phyloP scores from a whole-genome alignment of 2,329 filamentous ascomycete genomes.

The Eutypa lata region DNA sequence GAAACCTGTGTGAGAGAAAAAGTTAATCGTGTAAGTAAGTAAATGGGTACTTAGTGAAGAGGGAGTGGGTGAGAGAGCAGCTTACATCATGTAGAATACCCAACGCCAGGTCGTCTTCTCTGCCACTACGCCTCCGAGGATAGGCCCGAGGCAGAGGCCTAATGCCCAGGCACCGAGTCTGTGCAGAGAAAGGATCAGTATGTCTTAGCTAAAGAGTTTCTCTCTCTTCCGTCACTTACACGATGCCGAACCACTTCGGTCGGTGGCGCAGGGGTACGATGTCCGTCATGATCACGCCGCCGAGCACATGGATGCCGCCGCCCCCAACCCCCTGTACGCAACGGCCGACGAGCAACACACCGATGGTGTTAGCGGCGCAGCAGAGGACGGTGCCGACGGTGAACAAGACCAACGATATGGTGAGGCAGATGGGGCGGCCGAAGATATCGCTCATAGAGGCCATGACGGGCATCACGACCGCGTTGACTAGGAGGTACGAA shows the following conservation, averaged over 20 bases:
- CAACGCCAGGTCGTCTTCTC: constrained; percentile 39
- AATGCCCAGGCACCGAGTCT: constrained; percentile 35
- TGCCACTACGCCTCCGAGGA: constrained; percentile 34
- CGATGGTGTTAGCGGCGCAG: constrained; percentile 5
- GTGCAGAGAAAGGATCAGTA: not conserved
- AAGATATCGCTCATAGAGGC: constrained; percentile 7
- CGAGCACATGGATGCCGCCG: constrained; percentile 11
- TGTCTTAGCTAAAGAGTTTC: too few relatives aligned
- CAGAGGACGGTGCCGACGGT: constrained; percentile 14
- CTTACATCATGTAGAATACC: constrained; percentile 42
- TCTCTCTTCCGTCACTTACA: too few relatives aligned
- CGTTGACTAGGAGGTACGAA: constrained; percentile 9
- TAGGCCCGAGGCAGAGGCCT: constrained; percentile 37
- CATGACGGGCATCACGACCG: constrained; percentile 6
- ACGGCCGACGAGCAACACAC: constrained; percentile 7
- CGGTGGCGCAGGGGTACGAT: constrained; percentile 31
- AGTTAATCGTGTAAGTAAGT: too few relatives aligned
- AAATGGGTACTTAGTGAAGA: too few relatives aligned
- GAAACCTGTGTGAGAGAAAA: constrained; percentile 24
- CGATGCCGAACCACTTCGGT: constrained; percentile 33
- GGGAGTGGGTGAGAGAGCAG: not conserved
- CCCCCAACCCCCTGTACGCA: constrained; percentile 14
- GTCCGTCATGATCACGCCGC: constrained; percentile 11
- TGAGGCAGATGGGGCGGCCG: constrained; percentile 5
- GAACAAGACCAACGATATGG: constrained; percentile 8